phyloP scores from a whole-genome alignment of 179 eudicot species.

The Amaranthus tricolor region DNA sequence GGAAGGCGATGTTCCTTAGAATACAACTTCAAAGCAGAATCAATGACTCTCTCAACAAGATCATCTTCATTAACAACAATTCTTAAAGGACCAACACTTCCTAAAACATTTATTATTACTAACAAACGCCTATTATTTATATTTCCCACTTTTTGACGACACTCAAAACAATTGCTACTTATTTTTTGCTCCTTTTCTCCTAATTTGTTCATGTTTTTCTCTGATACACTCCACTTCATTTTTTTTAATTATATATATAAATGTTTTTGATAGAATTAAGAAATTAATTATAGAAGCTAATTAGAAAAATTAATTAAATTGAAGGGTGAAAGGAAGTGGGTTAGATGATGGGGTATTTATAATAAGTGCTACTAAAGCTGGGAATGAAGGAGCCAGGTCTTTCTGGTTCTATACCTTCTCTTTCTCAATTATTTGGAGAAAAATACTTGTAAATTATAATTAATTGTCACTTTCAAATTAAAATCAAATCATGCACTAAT shows the following conservation, averaged over 20 bases:
- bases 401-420: not conserved
- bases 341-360: not conserved
- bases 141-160: no score
- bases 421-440: not conserved
- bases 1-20: slow-evolving; percentile 74
- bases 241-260: no score
- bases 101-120: slow-evolving; percentile 45
- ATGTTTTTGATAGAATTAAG: not conserved
- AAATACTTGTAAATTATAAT: no score
- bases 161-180: not conserved
- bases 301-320: not conserved
- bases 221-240: no score
- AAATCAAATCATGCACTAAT: no score
- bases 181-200: not conserved
- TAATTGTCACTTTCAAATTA: no score
- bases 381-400: not conserved
- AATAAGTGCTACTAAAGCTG: not conserved
- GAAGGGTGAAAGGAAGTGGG: not conserved
- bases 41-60: slow-evolving; percentile 51
- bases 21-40: slow-evolving; percentile 57
- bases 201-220: not conserved
- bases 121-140: slow-evolving; percentile 31
- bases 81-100: slow-evolving; percentile 73
- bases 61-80: slow-evolving; percentile 63
- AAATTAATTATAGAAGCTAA: not conserved